Percentiles rank a stretch among this genome's conserved stretches.
Evolutionary conservation across 2,329 filamentous ascomycete genomes (phyloP).

Genomic region (Fusarium sp.): DNA sequence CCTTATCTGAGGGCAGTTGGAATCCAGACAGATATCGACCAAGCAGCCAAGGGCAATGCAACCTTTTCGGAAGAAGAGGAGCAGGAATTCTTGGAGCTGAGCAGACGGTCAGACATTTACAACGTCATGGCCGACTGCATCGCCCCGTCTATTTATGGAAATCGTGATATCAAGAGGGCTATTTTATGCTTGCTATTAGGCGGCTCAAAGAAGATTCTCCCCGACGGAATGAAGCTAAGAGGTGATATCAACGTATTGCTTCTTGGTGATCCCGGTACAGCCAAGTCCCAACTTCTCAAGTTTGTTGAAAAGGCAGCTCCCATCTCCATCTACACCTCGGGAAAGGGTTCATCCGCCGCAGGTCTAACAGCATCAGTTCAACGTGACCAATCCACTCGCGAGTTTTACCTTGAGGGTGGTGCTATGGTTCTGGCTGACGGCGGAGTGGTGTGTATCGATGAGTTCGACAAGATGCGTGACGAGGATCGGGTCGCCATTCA

Average conservation of each 20-base stretch:
- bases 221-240: constrained; percentile 96
- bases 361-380: constrained; percentile 98
- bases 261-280: constrained; percentile 96
- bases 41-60: constrained; percentile 84
- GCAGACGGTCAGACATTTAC: constrained; percentile 90
- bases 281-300: constrained; percentile 96
- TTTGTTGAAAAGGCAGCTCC: constrained; percentile 97
- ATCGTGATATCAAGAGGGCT: constrained; percentile 94
- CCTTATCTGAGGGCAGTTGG: constrained; percentile 94
- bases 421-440: constrained; percentile 98
- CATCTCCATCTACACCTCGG: constrained; percentile 98
- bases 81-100: constrained; percentile 93
- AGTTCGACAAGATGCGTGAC: constrained; percentile 99
- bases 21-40: constrained; percentile 88
- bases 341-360: constrained; percentile 96
- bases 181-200: constrained; percentile 94
- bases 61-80: constrained; percentile 95
- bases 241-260: constrained; percentile 98
- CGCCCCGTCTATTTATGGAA: constrained; percentile 96
- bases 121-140: constrained; percentile 90
- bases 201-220: constrained; percentile 96
- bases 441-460: constrained; percentile 97
- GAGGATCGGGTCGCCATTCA: constrained; percentile 98
- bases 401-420: constrained; percentile 98
- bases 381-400: constrained; percentile 86